phyloP scores from a whole-genome alignment of 1,284 basidiomycete genomes.

The Cutaneotrichosporon cutaneum region DNA sequence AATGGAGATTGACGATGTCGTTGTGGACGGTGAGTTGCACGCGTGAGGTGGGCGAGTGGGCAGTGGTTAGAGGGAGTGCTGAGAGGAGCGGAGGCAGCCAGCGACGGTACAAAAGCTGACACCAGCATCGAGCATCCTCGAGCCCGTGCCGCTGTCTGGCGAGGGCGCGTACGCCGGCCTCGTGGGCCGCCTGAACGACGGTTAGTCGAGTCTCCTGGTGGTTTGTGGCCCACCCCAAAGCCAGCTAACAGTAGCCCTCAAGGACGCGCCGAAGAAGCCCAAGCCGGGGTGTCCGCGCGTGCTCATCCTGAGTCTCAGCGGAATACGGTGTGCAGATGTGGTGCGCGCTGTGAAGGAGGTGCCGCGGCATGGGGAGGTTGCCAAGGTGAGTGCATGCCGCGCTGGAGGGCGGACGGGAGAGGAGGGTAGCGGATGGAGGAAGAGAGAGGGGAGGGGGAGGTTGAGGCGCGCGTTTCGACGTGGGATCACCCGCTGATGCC shows the following conservation, averaged over 20 bases:
- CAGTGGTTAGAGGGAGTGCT: background rate
- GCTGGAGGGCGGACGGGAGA: too few species aligned
- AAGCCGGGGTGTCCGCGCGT: slow-evolving; percentile 39
- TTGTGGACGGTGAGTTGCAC: slow-evolving; percentile 33
- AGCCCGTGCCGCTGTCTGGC: background rate
- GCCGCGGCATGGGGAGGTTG: slow-evolving; percentile 49
- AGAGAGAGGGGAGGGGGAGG: background rate
- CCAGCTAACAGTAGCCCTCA: slow-evolving; percentile 18
- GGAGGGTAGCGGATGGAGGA: too few species aligned
- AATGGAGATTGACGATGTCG: slow-evolving; percentile 49
- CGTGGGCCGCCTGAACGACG: slow-evolving; percentile 17
- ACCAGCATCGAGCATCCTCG: slow-evolving; percentile 4
- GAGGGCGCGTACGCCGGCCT: slow-evolving; percentile 18
- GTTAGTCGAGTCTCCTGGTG: slow-evolving; percentile 5
- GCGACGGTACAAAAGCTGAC: background rate
- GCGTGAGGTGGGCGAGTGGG: background rate
- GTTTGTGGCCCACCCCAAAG: background rate
- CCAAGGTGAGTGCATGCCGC: slow-evolving; percentile 50
- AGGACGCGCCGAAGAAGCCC: slow-evolving; percentile 32
- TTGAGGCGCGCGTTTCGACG: background rate
- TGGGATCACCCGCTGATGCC: background rate
- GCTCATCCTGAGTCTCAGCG: slow-evolving; percentile 49
- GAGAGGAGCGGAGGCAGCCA: background rate
- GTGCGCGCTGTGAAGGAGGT: slow-evolving; percentile 47
- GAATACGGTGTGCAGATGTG: slow-evolving; percentile 53